Conservation (phyloP, 2,329 filamentous ascomycete genomes). For the Talaromyces sp. region DNA sequence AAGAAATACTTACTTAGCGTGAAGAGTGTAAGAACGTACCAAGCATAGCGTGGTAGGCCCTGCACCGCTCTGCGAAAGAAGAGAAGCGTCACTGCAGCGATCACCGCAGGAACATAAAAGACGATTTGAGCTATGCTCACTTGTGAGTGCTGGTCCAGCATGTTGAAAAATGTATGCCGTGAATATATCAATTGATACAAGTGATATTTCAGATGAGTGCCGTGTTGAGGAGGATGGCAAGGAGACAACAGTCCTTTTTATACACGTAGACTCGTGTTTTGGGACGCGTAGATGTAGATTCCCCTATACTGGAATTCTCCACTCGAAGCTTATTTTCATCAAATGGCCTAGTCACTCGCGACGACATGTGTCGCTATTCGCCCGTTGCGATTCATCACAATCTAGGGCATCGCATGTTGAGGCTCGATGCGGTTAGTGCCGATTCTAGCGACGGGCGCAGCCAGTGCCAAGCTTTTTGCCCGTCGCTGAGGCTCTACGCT, state of each 20-base stretch:
- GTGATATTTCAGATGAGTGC: too few species aligned
- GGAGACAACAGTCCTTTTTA: background rate
- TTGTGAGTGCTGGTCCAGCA: constrained; percentile 18
- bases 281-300: background rate
- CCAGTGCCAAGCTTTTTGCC: background rate
- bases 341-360: background rate
- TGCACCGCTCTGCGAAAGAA: constrained; percentile 14
- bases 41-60: constrained; percentile 17
- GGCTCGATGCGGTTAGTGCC: background rate
- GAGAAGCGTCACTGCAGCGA: constrained; percentile 12
- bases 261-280: background rate
- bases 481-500: background rate
- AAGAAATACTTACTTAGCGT: constrained; percentile 14
- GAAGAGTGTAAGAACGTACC: constrained; percentile 19
- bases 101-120: constrained; percentile 18
- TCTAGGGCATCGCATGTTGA: background rate
- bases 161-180: background rate
- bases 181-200: too few species aligned
- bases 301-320: background rate
- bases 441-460: background rate
- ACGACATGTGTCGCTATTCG: background rate
- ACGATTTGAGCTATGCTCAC: constrained; percentile 18
- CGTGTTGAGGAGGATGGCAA: background rate
- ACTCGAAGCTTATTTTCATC: background rate
- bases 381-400: background rate